Evolutionary conservation across 225 moss, liverwort and hornwort genomes (phyloP).

Genomic region (Polytrichum formosum): DNA sequence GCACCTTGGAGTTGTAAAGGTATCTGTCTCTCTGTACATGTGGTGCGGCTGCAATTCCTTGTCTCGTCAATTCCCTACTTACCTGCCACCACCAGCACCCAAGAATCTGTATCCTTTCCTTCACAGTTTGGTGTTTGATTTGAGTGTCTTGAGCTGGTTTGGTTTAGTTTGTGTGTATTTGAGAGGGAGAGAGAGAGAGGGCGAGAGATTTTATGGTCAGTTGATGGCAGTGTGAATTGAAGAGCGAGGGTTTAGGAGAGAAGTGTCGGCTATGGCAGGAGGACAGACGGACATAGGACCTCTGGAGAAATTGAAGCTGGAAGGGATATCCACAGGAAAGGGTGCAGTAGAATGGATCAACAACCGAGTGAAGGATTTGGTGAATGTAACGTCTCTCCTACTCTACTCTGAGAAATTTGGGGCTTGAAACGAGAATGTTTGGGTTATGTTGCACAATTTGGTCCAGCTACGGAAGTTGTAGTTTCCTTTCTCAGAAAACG

Average conservation of each 20-base stretch:
- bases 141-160: no score
- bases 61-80: no score
- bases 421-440: background rate
- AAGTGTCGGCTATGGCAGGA: constrained; percentile 7
- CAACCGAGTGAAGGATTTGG: constrained; percentile 36
- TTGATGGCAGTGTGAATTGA: background rate
- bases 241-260: background rate
- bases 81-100: no score
- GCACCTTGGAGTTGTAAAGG: no score
- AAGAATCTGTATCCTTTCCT: no score
- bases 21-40: no score
- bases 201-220: no score
- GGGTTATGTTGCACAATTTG: background rate
- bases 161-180: no score
- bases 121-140: no score
- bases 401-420: background rate
- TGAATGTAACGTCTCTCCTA: constrained; percentile 25
- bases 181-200: no score
- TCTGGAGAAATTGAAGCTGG: constrained; percentile 20
- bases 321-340: constrained; percentile 13
- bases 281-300: constrained; percentile 8
- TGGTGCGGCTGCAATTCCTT: no score
- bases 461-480: no score
- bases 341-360: constrained; percentile 41
- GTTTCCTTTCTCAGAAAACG: background rate